Base-by-base conservation (phyloP, 1,284 basidiomycete species). In the Moniliophthora roreri region DNA sequence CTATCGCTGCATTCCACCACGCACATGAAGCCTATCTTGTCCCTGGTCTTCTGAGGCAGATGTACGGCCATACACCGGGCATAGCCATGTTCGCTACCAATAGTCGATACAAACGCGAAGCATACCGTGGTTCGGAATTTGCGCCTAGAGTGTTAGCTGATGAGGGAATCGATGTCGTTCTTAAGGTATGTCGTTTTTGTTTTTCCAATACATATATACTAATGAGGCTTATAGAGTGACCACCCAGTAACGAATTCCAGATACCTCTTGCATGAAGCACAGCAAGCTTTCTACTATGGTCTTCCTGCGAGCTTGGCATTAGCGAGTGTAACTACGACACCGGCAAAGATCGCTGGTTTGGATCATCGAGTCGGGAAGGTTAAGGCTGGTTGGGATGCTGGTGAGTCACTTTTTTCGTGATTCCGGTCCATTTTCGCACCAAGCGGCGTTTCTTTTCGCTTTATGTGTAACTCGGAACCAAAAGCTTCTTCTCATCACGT, bases 11-110 rank as follows among this genome's bases (percentile, higher is more conserved):
- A 1, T 89, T 95, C 69, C 93, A 95, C 67, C 93, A 95, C 63
- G 92, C 93, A 0, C 84, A 86, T 60, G 91, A 93, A 66, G 84
- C 93, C 0, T 95, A 91, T 65, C 82, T 95, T n/a, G 86, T 93
- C 20, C 90, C 92, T 0, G 84, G 85, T 37, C 68, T 91, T 2
- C 73, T 96, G 51, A 93, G 91, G 67, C 75, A 78, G 63, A 79
- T 85, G 2, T 93, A 86, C 63, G 86, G 75, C 13, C 76, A 76
- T 42, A 76, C 79, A 18, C 92, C 93, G 0, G 86, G 89, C 0
- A 70, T 92, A 21, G 92, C 91, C 1, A 76, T 95, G 55, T 95
- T 93, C 66, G 86, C 89, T 10, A 82, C 85, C 2, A 79, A 80
- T 57, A 74, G 74, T 50, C 72, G 82, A 75, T 89, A 90, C 68